Percentiles rank a stretch among this genome's conserved stretches.
Conservation (phyloP, 345 rosid genomes). For the Salix udensis region DNA sequence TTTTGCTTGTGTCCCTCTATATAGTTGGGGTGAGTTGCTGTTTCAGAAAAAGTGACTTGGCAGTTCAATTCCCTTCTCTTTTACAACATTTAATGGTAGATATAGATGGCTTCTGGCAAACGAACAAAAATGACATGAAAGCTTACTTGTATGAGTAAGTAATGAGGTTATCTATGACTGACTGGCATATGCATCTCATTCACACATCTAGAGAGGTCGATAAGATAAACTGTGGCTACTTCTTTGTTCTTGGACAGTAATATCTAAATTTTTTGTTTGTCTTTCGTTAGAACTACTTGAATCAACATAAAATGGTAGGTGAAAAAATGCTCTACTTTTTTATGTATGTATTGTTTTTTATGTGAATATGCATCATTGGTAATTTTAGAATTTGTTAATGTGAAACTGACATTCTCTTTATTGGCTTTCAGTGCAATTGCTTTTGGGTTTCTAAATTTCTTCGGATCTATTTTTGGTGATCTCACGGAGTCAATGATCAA, state of each 20-base stretch:
- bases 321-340: not conserved
- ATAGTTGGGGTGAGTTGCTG: not conserved
- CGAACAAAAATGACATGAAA: too few relatives aligned
- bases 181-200: not conserved
- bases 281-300: not conserved
- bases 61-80: not conserved
- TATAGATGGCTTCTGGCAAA: too few relatives aligned
- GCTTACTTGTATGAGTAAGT: not conserved
- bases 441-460: slow-evolving; percentile 74
- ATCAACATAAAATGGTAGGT: not conserved
- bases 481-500: slow-evolving; percentile 94
- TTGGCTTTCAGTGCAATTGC: slow-evolving; percentile 62
- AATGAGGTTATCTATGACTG: not conserved
- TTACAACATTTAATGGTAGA: too few relatives aligned
- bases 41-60: not conserved
- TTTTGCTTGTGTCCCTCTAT: not conserved
- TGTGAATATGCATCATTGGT: not conserved
- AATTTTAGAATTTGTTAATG: not conserved
- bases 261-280: not conserved
- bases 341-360: not conserved
- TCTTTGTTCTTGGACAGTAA: not conserved
- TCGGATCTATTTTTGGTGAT: slow-evolving; percentile 92
- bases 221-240: not conserved
- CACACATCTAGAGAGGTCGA: not conserved
- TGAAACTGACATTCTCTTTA: slow-evolving; percentile 14